These are phyloP conservation scores for Irpex sp. DNA, from an alignment of 1,284 basidiomycete genomes.

Conservation along the genomic window DNA sequence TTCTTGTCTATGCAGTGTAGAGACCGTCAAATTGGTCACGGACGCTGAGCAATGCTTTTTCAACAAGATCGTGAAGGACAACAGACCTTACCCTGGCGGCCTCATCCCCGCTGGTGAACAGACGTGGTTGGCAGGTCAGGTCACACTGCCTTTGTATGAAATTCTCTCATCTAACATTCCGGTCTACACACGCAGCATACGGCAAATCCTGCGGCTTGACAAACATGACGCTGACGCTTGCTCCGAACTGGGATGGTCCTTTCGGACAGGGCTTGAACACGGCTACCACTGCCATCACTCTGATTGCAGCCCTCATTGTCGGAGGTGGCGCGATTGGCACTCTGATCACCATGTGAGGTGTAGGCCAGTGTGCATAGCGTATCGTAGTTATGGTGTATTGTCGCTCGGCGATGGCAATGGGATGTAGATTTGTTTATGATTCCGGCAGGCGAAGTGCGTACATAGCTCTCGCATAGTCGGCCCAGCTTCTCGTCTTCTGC, in stretches of 20 bases:
- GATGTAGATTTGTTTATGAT: background rate
- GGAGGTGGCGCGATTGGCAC: conserved; percentile 41
- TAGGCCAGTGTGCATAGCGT: background rate
- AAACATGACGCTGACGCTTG: conserved; percentile 32
- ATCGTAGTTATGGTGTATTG: background rate
- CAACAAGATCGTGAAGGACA: conserved; percentile 41
- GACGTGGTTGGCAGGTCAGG: conserved; percentile 42
- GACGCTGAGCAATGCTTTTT: conserved; percentile 64
- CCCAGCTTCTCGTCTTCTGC: too few relatives aligned
- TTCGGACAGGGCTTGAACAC: conserved; percentile 38
- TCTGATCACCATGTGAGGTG: conserved; percentile 41
- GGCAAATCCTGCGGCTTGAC: background rate
- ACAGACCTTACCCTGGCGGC: conserved; percentile 32
- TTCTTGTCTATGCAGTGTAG: conserved; percentile 20
- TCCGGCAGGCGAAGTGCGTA: background rate
- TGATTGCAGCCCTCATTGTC: conserved; percentile 37
- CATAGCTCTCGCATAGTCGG: background rate
- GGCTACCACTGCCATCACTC: conserved; percentile 37
- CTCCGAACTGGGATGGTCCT: conserved; percentile 56
- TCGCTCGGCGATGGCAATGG: background rate
- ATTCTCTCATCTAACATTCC: background rate
- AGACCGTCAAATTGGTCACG: conserved; percentile 36
- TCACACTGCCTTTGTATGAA: conserved; percentile 13
- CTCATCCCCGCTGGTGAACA: conserved; percentile 54
- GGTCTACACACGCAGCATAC: background rate